phyloP scores from a whole-genome alignment of 2,329 filamentous ascomycete genomes.

The Penicillium glabrum region DNA sequence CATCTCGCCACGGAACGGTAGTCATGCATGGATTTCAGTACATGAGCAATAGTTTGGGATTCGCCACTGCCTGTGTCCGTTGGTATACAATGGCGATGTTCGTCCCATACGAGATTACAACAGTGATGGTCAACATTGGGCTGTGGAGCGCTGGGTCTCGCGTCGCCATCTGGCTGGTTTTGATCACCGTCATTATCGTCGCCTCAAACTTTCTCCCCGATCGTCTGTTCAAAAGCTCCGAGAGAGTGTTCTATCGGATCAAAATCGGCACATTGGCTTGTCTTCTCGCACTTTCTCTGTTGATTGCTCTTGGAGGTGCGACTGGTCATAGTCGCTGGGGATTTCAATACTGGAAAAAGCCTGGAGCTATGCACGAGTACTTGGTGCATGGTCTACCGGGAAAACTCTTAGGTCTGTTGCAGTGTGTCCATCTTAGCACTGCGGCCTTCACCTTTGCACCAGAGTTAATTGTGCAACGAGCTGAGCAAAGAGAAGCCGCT shows the following conservation, averaged over 20 bases:
- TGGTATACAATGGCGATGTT: constrained; percentile 49
- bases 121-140: constrained; percentile 63
- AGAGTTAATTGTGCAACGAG: constrained; percentile 55
- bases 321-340: constrained; percentile 50
- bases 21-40: constrained; percentile 43
- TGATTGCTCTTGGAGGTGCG: constrained; percentile 54
- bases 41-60: constrained; percentile 38
- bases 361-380: constrained; percentile 51
- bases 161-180: constrained; percentile 47
- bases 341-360: constrained; percentile 51
- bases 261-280: constrained; percentile 52
- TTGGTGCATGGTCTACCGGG: constrained; percentile 47
- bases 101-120: constrained; percentile 61
- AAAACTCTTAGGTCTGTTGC: constrained; percentile 51
- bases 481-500: constrained; percentile 14
- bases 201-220: constrained; percentile 50
- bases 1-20: constrained; percentile 39
- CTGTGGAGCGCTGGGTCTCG: constrained; percentile 53
- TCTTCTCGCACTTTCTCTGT: constrained; percentile 50
- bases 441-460: constrained; percentile 56
- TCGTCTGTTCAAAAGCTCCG: constrained; percentile 48
- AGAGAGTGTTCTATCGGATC: constrained; percentile 50
- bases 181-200: constrained; percentile 60
- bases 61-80: constrained; percentile 42
- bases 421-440: constrained; percentile 50